Evolutionary conservation across 306 rosid species (phyloP).

Genomic region (Inga leiocalycina): DNA sequence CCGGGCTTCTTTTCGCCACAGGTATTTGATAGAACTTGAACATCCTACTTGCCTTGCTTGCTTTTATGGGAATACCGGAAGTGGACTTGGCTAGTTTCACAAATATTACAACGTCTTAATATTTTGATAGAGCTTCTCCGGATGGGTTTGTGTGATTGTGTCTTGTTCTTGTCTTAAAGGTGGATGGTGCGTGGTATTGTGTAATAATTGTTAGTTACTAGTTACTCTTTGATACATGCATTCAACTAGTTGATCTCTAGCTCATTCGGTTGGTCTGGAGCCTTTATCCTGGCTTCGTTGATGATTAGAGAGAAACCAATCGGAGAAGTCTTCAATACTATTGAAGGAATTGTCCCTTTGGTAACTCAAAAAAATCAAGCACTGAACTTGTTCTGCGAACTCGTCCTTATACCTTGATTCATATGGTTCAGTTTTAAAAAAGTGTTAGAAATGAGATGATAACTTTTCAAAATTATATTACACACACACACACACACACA

Average conservation of each 20-base stretch:
- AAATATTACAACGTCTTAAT: background rate
- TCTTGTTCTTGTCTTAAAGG: background rate
- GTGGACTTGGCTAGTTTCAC: background rate
- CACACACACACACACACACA: too few relatives aligned
- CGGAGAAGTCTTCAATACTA: background rate
- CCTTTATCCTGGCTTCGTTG: background rate
- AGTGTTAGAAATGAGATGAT: background rate
- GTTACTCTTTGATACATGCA: constrained; percentile 10
- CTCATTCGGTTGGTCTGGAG: background rate
- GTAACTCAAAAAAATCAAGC: background rate
- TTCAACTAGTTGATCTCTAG: background rate
- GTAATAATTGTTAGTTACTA: background rate
- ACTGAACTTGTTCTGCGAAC: background rate
- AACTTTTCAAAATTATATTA: background rate
- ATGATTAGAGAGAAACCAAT: background rate
- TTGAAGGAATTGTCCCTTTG: background rate
- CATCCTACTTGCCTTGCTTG: background rate
- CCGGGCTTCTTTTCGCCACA: constrained; percentile 90
- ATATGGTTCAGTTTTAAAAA: background rate
- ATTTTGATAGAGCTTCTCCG: background rate
- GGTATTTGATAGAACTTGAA: constrained; percentile 43
- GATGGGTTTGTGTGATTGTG: background rate
- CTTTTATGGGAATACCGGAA: background rate
- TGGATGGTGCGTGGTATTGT: background rate
- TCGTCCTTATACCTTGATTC: background rate